Evolutionary conservation across 2,329 filamentous ascomycete species (phyloP).

Genomic region (Penicillium sp.): DNA sequence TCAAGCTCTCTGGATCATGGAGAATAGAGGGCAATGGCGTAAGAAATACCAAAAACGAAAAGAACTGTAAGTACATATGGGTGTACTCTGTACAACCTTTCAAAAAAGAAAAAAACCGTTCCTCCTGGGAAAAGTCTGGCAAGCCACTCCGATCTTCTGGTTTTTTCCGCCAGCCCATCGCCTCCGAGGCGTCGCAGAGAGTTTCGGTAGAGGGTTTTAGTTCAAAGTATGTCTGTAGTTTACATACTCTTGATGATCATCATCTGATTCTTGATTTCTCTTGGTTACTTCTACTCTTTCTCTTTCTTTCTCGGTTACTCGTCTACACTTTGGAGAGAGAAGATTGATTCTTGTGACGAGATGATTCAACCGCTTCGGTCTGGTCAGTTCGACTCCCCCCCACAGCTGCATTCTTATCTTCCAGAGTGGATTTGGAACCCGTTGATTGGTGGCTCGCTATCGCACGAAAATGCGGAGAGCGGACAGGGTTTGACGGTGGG

Average conservation of each 20-base stretch:
- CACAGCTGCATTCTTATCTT: conserved; percentile 7
- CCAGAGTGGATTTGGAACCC: not conserved
- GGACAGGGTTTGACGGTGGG: conserved; percentile 12
- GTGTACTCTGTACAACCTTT: no score
- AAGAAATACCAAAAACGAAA: no score
- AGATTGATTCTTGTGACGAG: no score
- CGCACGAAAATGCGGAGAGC: conserved; percentile 17
- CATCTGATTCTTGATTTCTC: not conserved
- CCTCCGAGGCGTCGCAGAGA: not conserved
- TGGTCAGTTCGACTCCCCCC: no score
- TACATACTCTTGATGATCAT: not conserved
- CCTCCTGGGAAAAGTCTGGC: not conserved
- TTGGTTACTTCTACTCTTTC: no score
- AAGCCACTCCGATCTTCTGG: conserved; percentile 2
- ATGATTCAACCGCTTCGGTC: no score
- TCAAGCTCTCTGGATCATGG: no score
- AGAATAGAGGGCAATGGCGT: no score
- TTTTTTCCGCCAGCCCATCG: not conserved
- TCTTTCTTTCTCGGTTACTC: no score
- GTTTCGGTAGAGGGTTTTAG: conserved; percentile 1
- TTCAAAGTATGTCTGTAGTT: not conserved
- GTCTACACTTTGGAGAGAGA: no score
- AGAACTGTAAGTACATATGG: no score
- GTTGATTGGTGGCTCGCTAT: conserved; percentile 15
- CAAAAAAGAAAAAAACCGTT: conserved; percentile 1